phyloP scores from a whole-genome alignment of 2,329 filamentous ascomycete genomes.

The Mollisia scopiformis region DNA sequence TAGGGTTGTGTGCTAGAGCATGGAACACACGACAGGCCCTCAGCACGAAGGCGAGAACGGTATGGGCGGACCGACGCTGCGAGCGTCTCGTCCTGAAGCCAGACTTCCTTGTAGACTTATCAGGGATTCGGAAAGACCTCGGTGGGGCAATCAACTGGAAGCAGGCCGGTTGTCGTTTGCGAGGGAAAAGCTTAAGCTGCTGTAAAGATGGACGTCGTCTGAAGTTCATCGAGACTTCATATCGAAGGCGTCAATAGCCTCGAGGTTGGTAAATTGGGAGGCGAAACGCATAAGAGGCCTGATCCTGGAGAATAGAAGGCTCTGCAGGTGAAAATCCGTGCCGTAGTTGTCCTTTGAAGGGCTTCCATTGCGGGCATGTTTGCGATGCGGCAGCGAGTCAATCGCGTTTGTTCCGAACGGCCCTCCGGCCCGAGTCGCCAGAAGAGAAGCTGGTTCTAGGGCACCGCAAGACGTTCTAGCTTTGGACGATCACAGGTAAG shows the following conservation, averaged over 20 bases:
- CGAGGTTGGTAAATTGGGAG: neutral
- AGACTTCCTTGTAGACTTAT: conserved; percentile 3
- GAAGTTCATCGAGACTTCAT: neutral
- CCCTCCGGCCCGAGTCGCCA: conserved; percentile 20
- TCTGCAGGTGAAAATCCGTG: neutral
- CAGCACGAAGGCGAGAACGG: neutral
- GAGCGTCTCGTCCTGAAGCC: conserved; percentile 15
- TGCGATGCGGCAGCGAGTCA: neutral
- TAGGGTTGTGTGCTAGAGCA: neutral
- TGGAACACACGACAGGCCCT: neutral
- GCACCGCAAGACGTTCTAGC: neutral
- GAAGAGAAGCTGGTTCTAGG: neutral
- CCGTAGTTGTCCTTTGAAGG: neutral
- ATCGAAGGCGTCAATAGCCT: conserved; percentile 1
- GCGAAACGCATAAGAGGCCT: conserved; percentile 1
- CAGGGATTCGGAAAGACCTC: conserved; percentile 1
- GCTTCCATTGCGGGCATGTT: neutral
- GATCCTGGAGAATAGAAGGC: neutral
- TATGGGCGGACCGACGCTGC: conserved; percentile 31
- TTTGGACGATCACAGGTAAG: neutral
- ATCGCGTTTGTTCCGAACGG: conserved; percentile 1
- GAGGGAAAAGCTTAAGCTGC: neutral
- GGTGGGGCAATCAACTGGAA: conserved; percentile 4
- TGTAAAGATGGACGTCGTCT: neutral
- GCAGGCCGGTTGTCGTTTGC: neutral